phyloP scores from a whole-genome alignment of 352 stramenopile genomes.

The Phytophthora brassicae region DNA sequence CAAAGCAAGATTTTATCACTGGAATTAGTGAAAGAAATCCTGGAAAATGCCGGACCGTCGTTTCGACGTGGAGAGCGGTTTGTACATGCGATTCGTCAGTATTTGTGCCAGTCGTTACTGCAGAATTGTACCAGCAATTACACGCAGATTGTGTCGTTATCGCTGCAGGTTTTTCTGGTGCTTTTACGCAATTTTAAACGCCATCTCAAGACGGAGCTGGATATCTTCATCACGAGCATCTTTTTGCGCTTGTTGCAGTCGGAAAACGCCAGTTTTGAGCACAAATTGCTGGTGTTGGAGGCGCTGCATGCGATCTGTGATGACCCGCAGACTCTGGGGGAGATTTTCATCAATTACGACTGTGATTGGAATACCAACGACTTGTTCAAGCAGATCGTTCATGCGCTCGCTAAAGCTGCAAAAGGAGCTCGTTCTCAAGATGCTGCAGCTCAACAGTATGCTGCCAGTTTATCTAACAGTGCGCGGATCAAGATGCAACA shows the following conservation, averaged over 20 bases:
- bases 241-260: constrained; percentile 98
- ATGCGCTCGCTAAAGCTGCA: constrained; percentile 94
- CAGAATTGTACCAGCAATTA: constrained; percentile 98
- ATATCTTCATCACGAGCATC: constrained; percentile 99
- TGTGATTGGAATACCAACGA: constrained; percentile 97
- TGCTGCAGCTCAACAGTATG: constrained; percentile 44
- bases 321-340: constrained; percentile 93
- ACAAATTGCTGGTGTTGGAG: constrained; percentile 98
- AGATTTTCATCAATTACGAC: constrained; percentile 99
- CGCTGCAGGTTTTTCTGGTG: constrained; percentile 97
- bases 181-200: constrained; percentile 94
- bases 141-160: constrained; percentile 95
- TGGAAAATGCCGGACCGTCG: constrained; percentile 95
- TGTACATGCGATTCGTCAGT: constrained; percentile 96
- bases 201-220: constrained; percentile 97
- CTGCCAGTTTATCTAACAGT: constrained; percentile 58
- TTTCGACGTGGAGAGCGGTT: constrained; percentile 96
- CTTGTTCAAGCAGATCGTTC: constrained; percentile 98
- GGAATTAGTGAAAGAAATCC: constrained; percentile 96
- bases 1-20: constrained; percentile 97
- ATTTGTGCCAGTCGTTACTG: constrained; percentile 95
- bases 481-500: constrained; percentile 68
- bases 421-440: constrained; percentile 84
- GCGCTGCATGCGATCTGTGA: constrained; percentile 95
- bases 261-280: constrained; percentile 96